Evolutionary conservation across 106 monocot genomes (phyloP), one percentile per base, ranked within the genome.

Genomic region (Dendrobium huoshanense): DNA sequence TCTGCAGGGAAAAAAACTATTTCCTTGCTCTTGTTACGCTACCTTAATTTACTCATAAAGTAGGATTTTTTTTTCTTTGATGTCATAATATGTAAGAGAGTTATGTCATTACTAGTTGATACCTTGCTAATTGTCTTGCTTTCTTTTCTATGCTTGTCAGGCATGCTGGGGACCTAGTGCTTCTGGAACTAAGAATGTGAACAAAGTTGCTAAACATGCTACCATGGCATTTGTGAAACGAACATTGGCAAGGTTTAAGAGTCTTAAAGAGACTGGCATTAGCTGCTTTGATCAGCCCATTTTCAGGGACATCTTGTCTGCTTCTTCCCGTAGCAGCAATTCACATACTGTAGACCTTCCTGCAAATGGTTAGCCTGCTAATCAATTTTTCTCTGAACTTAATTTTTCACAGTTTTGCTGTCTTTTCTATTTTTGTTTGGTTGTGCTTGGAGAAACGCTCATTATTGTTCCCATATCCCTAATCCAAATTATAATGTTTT

Each of bases 251-350:
- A 75, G 89, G 67, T 80, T 65, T 55, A 45, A 65, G 20, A 84
- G 85, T 43, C 90, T 84, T 77, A 84, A 92, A 81, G 79, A 86
- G 41, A 84, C 85, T 45, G 86, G 87, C 9, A 82, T 61, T 22
- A 89, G 89, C 77, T 84, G 86, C 58, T 92, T 89, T 78, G 59
- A 79, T 73, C 84, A 84, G 40, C 82, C 84, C 68, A 20, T 73
- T 61, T 92, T 89, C 47, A 89, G 77, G 82, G 89, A 89, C 41
- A 86, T 89, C 31, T 87, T 40, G 29, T 76, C 75, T 49, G 75
- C 79, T 73, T 56, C 82, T 77, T 86, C 85, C 77, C 82, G 75
- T 70, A 59, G 48, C 44, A 77, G 65, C 59, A 72, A 81, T 55
- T 67, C 81, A 55, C 79, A 84, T 77, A 55, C 44, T 33, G 51